Conservation (phyloP, 2,329 filamentous ascomycete species). For the Sporothrix protearum region DNA sequence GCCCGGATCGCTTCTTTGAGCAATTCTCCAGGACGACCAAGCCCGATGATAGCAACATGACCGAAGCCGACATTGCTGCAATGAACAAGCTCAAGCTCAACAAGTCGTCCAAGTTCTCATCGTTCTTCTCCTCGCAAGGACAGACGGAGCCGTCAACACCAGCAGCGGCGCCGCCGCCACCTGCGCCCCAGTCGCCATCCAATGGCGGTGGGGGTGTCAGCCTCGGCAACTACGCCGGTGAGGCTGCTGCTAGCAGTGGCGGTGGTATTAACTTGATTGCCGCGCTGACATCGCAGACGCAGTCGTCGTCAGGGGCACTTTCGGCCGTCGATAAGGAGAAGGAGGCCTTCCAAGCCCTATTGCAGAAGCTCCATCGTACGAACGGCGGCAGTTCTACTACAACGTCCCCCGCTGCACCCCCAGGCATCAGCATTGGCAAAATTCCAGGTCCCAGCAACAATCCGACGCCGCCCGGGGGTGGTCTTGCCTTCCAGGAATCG, state of each 20-base stretch:
- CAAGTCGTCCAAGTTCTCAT: conserved; percentile 82
- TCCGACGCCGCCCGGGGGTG: conserved; percentile 14
- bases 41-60: conserved; percentile 40
- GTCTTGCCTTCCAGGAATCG: conserved; percentile 27
- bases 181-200: conserved; percentile 30
- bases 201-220: conserved; percentile 31
- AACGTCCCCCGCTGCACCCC: conserved; percentile 11
- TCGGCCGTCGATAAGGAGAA: conserved; percentile 76
- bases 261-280: neutral
- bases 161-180: conserved; percentile 33
- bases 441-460: conserved; percentile 9
- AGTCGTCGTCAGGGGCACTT: conserved; percentile 24
- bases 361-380: conserved; percentile 73
- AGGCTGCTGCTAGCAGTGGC: conserved; percentile 51
- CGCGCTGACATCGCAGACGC: neutral
- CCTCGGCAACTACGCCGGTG: neutral
- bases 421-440: neutral
- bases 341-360: conserved; percentile 77
- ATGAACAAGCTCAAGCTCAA: conserved; percentile 52
- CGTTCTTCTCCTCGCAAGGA: conserved; percentile 64
- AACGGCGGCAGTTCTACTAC: conserved; percentile 33
- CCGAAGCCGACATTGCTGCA: conserved; percentile 47
- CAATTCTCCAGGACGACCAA: conserved; percentile 39
- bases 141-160: conserved; percentile 50
- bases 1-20: conserved; percentile 74